Base-by-base conservation (phyloP, 176 grass and related monocot species). In the Oryza meridionalis region DNA sequence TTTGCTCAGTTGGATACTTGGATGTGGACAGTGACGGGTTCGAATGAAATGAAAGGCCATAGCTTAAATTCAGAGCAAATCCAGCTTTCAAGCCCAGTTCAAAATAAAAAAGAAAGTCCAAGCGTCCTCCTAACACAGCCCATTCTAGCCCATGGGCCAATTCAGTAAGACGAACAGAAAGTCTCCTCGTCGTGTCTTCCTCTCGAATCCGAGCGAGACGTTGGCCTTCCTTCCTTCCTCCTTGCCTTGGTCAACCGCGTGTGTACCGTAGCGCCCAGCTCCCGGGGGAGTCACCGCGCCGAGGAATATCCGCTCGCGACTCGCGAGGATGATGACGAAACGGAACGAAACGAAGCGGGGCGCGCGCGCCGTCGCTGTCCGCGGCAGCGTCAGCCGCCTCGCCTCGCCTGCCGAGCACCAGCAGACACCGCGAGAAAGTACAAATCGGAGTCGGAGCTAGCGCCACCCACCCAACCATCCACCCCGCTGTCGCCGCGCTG, bases 401-500 rank as follows among this genome's bases (percentile, higher is more conserved):
- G 66, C 13, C 49, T 12, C 21, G 66, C 21, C 49, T 89, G 82
- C 87, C 82, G 71, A 81, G 77, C 77, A 79, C 50, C 71, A 85
- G 82, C 82, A 69, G 82, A 81, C 77, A 89, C 85, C 22, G 82
- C n/a, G 29, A 43, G 47, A 85, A 55, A 67, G 70, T 89, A 89
- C 87, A 85, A 89, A 85, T 64, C 82, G 70, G 38, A 42, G 42
- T 10, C 37, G 37, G 70, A 45, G 27, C 27, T 29, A 29, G 87
- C 87, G 82, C 64, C 87, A 38, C 9, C 42, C 42, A 89, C 25
- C 63, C 65, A 75, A 67, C 81, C 49, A 77, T 19, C 70, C 81
- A 19, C 51, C 51, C 16, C 51, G 16, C 51, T 58, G 53, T 21
- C 53, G 53, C 53, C 19, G 17, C 17, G 82, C 82, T 81, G 87